Evolutionary conservation across 164 flowering plant genomes (phyloP), one percentile per base, ranked within the genome.

Genomic region (Kingdonia uniflora): DNA sequence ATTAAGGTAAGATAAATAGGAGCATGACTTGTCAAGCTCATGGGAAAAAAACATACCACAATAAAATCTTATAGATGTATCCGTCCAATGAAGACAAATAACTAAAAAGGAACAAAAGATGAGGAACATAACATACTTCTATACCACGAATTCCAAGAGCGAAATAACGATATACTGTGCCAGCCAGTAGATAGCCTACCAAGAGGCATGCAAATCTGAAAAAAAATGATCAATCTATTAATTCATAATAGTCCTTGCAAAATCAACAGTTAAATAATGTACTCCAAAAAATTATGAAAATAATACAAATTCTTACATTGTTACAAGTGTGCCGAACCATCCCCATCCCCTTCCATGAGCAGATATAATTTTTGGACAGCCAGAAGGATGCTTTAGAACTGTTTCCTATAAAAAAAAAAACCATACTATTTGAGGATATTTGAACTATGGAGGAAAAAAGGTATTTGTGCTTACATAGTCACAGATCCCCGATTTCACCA

Each of bases 361-460:
- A 58, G 80, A 66, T 51, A 71, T 63, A 33, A 78, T 58, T 24
- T 67, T 68, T 4, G 96, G 88, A 84, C 98, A 91, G 42, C 90
- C 98, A 57, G 85, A 65, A 60, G 98, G 98, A 77, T 91, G 98
- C 65, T 61, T 74, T 25, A 91, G 51, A 43, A 35, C 62, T 5
- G 90, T 75, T 62, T 75, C 76, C 98, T 91, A 81, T 44, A 49
- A 52, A 49, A 62, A n/a, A 19, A 39, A 42, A 35, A 14, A 7
- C 25, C 24, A 41, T 2, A 25, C 16, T 48, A 35, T 19, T 21
- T 15, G 13, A 33, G 40, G 13, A 50, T 26, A 11, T 41, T 4
- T 14, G n/a, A 41, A 41, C 25, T 10, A 13, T 17, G 2, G 19
- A 14, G 23, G n/a, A 11, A 47, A 4, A 21, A 23, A 6, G 3